Conservation (phyloP, 805 yeast species). For the Candida tammaniensis region DNA sequence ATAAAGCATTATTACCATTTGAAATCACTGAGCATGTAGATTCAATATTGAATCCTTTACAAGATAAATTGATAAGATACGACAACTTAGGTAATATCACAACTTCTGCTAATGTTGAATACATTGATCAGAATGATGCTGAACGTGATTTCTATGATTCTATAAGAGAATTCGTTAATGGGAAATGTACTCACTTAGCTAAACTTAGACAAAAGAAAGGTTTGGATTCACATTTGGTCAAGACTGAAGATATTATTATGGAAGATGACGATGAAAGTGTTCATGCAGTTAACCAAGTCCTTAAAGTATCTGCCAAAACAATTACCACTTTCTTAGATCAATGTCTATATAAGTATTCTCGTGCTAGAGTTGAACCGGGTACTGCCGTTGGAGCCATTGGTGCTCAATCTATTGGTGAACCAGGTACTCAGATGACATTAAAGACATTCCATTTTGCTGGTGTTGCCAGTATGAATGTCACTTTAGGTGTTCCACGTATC, state of each 20-base stretch:
- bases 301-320: slow-evolving; percentile 60
- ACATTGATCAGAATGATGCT: slow-evolving; percentile 82
- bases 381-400: slow-evolving; percentile 99
- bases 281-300: slow-evolving; percentile 59
- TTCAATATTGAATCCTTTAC: slow-evolving; percentile 58
- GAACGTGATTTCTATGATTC: slow-evolving; percentile 83
- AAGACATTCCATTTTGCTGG: slow-evolving; percentile 97
- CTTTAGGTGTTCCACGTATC: slow-evolving; percentile 98
- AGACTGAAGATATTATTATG: slow-evolving; percentile 12
- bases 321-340: slow-evolving; percentile 67
- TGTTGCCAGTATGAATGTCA: slow-evolving; percentile 98
- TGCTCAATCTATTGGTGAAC: slow-evolving; percentile 98
- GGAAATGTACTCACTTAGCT: slow-evolving; percentile 58
- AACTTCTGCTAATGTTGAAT: slow-evolving; percentile 46
- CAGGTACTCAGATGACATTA: slow-evolving; percentile 98
- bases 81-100: slow-evolving; percentile 69
- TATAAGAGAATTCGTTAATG: slow-evolving; percentile 57
- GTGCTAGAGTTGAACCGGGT: slow-evolving; percentile 96
- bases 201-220: slow-evolving; percentile 53
- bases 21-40: slow-evolving; percentile 59
- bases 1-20: slow-evolving; percentile 63
- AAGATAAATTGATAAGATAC: slow-evolving; percentile 54
- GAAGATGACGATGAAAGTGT: slow-evolving; percentile 27
- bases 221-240: slow-evolving; percentile 40
- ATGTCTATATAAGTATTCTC: slow-evolving; percentile 76